These are phyloP conservation scores for Hebeloma cylindrosporum DNA, from an alignment of 768 basidiomycete genomes.

Conservation along the genomic window DNA sequence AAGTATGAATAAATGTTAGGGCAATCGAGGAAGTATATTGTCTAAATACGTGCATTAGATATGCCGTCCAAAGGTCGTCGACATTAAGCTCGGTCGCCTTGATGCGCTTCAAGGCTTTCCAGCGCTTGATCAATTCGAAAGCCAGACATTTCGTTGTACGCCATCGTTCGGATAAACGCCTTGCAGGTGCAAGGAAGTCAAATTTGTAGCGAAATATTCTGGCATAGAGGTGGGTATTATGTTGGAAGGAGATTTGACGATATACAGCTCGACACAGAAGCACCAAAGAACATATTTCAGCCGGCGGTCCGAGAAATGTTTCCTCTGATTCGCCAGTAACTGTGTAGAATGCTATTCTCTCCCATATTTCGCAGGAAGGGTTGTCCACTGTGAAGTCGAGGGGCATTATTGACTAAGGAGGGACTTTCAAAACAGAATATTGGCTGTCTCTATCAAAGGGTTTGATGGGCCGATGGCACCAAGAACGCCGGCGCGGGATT, in stretches of 20 bases:
- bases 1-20: background rate
- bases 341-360: constrained; percentile 40
- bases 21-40: background rate
- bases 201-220: constrained; percentile 47
- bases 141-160: constrained; percentile 37
- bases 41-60: constrained; percentile 41
- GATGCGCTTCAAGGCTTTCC: constrained; percentile 41
- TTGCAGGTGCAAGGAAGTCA: constrained; percentile 37
- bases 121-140: constrained; percentile 44
- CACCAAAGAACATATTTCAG: constrained; percentile 35
- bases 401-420: constrained; percentile 16
- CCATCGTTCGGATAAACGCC: constrained; percentile 40
- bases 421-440: constrained; percentile 5
- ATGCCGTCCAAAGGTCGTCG: constrained; percentile 55
- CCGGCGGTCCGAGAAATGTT: constrained; percentile 45
- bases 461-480: constrained; percentile 8
- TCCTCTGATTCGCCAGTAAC: constrained; percentile 31
- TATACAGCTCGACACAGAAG: constrained; percentile 39
- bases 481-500: constrained; percentile 15
- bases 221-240: constrained; percentile 42
- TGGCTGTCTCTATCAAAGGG: constrained; percentile 16
- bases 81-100: constrained; percentile 23
- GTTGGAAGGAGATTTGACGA: constrained; percentile 32
- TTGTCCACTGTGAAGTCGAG: constrained; percentile 17
- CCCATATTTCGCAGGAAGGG: constrained; percentile 32